Conservation (phyloP, 2,329 filamentous ascomycete species). For the Fusarium longipes region DNA sequence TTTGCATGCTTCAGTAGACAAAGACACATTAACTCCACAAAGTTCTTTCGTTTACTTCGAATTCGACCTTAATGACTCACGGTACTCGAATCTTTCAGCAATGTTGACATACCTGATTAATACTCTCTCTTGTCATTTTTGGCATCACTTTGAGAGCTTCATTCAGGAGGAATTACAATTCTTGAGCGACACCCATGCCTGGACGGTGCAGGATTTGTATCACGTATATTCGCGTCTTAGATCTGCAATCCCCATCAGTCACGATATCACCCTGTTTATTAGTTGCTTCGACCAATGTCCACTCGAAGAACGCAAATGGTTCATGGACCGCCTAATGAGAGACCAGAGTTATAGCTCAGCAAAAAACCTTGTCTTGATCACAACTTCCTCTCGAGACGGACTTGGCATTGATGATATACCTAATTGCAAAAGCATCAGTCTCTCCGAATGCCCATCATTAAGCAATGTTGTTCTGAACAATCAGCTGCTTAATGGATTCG, state of each 20-base stretch:
- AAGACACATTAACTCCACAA: not conserved
- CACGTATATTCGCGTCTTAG: not conserved
- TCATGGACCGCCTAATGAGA: not conserved
- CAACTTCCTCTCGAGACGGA: not conserved
- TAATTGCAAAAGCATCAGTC: not conserved
- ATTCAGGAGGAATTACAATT: not conserved
- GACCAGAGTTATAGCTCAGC: not conserved
- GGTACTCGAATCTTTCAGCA: not conserved
- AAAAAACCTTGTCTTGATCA: not conserved
- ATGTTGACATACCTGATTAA: not conserved
- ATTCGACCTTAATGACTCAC: not conserved
- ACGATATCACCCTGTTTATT: not conserved
- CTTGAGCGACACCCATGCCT: not conserved
- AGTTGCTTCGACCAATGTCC: not conserved
- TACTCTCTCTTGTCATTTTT: not conserved
- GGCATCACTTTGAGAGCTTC: not conserved
- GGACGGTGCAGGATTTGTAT: not conserved
- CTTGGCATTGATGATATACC: not conserved
- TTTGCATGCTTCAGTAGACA: not conserved
- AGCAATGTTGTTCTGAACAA: too few relatives aligned
- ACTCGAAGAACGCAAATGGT: not conserved
- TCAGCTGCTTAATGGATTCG: not conserved
- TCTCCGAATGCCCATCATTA: not conserved
- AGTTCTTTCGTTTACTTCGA: too few relatives aligned
- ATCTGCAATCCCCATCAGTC: fast-evolving